Evolutionary conservation across 2,329 filamentous ascomycete genomes (phyloP).

Genomic region (Sarocladium brachiariae): DNA sequence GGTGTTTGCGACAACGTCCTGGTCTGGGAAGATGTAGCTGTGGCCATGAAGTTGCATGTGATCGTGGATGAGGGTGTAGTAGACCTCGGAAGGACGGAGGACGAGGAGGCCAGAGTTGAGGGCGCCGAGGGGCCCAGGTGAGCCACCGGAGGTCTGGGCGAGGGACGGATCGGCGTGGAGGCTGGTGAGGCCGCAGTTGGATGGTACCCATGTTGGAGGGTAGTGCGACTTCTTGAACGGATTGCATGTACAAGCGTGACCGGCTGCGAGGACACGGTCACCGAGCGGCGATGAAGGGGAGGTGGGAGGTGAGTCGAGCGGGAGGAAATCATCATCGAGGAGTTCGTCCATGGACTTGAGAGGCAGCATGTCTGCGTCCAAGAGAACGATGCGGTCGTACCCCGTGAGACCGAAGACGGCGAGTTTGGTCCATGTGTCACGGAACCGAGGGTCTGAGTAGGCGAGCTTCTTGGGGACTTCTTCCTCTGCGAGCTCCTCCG

Average conservation of each 20-base stretch:
- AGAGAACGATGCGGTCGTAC: conserved; percentile 72
- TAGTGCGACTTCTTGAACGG: conserved; percentile 74
- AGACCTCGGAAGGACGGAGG: conserved; percentile 40
- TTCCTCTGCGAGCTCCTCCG: conserved; percentile 37
- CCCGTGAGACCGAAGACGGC: conserved; percentile 69
- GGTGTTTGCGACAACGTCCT: conserved; percentile 49
- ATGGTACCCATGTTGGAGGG: conserved; percentile 58
- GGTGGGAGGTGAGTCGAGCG: conserved; percentile 49
- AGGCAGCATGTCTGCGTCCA: conserved; percentile 86
- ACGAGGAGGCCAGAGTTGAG: conserved; percentile 51
- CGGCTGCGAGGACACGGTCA: conserved; percentile 68
- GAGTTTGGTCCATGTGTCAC: conserved; percentile 87
- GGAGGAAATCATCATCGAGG: conserved; percentile 56
- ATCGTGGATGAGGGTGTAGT: conserved; percentile 44
- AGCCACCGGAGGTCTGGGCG: conserved; percentile 40
- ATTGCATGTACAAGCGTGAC: conserved; percentile 83
- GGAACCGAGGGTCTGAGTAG: conserved; percentile 71
- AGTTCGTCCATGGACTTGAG: conserved; percentile 84
- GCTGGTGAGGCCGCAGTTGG: conserved; percentile 51
- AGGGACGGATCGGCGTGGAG: conserved; percentile 40
- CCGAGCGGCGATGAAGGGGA: conserved; percentile 30
- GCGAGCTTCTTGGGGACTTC: conserved; percentile 5
- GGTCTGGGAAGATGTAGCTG: conserved; percentile 50
- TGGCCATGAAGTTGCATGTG: conserved; percentile 40
- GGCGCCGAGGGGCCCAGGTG: conserved; percentile 41